phyloP scores from a whole-genome alignment of 495 filamentous ascomycete species.

The Ramalina peruviana region DNA sequence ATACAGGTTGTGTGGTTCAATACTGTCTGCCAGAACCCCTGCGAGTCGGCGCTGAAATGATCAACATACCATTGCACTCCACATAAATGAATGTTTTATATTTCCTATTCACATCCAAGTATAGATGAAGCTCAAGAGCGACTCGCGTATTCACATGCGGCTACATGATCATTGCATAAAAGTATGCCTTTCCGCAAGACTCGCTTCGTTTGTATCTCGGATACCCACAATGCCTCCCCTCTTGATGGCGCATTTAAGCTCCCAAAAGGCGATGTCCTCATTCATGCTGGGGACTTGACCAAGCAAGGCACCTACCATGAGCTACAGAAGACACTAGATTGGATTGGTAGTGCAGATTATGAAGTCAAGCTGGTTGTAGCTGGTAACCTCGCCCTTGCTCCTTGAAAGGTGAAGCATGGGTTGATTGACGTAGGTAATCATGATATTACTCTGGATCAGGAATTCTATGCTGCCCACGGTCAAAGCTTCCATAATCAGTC shows the following conservation, averaged over 20 bases:
- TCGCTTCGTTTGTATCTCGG: conserved; percentile 46
- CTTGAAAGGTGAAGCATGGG: neutral
- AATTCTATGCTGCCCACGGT: conserved; percentile 46
- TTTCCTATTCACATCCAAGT: too few relatives aligned
- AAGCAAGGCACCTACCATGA: conserved; percentile 41
- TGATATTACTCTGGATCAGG: conserved; percentile 55
- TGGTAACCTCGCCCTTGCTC: conserved; percentile 25
- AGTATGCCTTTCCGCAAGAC: conserved; percentile 26
- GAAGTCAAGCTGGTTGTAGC: conserved; percentile 45
- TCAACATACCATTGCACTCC: too few relatives aligned
- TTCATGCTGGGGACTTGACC: conserved; percentile 47
- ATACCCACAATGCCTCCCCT: conserved; percentile 45
- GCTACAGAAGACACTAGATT: conserved; percentile 37
- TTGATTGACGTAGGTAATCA: conserved; percentile 48
- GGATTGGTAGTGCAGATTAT: conserved; percentile 42
- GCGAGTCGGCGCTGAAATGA: too few relatives aligned
- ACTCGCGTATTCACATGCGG: too few relatives aligned
- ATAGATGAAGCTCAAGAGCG: too few relatives aligned
- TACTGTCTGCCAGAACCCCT: too few relatives aligned
- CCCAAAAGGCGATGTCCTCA: conserved; percentile 44
- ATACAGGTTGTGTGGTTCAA: too few relatives aligned
- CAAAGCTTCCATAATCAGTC: conserved; percentile 42
- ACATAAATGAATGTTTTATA: too few relatives aligned
- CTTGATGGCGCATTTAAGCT: conserved; percentile 36
- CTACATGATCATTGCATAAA: too few relatives aligned